Conservation (phyloP, 176 grass and related monocot species). For the Oropetium thomaeum region DNA sequence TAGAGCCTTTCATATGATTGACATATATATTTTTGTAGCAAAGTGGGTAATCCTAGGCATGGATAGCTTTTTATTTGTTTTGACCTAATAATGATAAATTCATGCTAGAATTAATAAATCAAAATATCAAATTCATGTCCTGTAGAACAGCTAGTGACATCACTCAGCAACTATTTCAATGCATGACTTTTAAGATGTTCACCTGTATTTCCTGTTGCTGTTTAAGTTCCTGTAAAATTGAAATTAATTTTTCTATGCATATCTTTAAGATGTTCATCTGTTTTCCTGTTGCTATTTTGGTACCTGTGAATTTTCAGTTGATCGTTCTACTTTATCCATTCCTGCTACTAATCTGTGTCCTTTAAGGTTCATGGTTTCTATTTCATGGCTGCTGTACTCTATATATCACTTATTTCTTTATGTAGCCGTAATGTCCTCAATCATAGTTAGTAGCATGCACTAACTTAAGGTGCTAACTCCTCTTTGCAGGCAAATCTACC, state of each 20-base stretch:
- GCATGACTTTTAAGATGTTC: background rate
- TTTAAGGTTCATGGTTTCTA: background rate
- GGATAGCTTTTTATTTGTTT: background rate
- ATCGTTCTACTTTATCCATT: background rate
- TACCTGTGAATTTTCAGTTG: background rate
- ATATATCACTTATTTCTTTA: background rate
- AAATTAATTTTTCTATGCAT: too few relatives aligned
- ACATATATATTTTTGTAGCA: too few relatives aligned
- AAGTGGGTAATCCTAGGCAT: too few relatives aligned
- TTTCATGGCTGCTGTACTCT: too few relatives aligned
- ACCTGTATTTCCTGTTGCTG: background rate
- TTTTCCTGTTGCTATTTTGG: too few relatives aligned
- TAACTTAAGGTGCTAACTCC: background rate
- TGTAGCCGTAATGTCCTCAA: background rate
- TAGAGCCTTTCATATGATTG: background rate
- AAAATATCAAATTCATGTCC: background rate
- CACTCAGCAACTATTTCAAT: background rate
- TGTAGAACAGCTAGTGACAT: background rate
- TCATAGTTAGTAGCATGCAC: background rate
- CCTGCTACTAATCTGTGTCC: background rate
- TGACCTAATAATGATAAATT: background rate
- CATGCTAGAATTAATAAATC: background rate
- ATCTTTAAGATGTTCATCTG: too few relatives aligned
- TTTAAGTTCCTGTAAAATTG: too few relatives aligned
- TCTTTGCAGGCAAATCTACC: conserved; percentile 68